Evolutionary conservation across 805 yeast genomes (phyloP).

Genomic region (Saccharomyces kudriavzevii): DNA sequence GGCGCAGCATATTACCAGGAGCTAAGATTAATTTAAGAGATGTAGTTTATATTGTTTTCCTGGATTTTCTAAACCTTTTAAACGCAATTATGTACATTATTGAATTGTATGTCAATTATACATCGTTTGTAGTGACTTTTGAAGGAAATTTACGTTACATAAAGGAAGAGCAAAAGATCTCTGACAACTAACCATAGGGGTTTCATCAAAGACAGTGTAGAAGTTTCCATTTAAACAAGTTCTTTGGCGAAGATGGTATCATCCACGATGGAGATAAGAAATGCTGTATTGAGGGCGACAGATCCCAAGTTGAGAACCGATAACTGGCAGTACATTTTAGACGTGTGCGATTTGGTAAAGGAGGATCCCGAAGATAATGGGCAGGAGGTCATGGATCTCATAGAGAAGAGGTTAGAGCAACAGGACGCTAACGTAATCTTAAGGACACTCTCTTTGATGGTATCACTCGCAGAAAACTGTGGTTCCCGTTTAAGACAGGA

Average conservation of each 20-base stretch:
- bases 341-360: slow-evolving; percentile 58
- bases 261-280: slow-evolving; percentile 8
- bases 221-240: background rate
- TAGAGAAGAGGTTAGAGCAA: slow-evolving; percentile 41
- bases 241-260: background rate
- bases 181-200: background rate
- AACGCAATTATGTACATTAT: background rate
- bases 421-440: slow-evolving; percentile 60
- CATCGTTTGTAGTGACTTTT: background rate
- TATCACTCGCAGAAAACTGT: slow-evolving; percentile 67
- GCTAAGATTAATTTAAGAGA: background rate
- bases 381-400: slow-evolving; percentile 33
- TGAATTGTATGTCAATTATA: background rate
- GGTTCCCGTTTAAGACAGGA: slow-evolving; percentile 60
- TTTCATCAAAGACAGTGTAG: background rate
- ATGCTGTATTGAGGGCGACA: slow-evolving; percentile 44
- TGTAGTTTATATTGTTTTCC: background rate
- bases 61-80: background rate
- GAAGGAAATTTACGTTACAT: background rate
- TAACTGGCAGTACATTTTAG: slow-evolving; percentile 58
- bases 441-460: slow-evolving; percentile 46
- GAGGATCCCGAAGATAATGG: slow-evolving; percentile 53
- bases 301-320: slow-evolving; percentile 54
- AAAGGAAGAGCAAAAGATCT: background rate
- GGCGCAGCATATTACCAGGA: background rate